Conservation (phyloP, 2,329 filamentous ascomycete species). For the Torrubiella hemipterigena region DNA sequence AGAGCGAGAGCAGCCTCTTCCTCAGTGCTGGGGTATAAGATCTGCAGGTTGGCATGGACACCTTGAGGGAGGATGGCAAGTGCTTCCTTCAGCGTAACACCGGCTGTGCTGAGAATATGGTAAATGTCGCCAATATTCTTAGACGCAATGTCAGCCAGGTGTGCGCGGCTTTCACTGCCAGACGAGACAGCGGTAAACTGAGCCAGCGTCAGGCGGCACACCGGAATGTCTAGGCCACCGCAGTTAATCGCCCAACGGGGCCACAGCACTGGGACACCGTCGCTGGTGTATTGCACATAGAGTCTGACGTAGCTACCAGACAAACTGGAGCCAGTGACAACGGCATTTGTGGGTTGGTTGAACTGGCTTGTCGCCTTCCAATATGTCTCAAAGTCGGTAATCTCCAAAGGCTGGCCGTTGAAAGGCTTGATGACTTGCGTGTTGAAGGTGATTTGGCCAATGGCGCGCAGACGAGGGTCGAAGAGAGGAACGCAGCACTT, state of each 20-base stretch:
- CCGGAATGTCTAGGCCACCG: constrained; percentile 66
- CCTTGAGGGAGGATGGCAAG: constrained; percentile 62
- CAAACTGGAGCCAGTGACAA: constrained; percentile 89
- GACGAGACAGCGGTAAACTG: constrained; percentile 52
- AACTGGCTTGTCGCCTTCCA: constrained; percentile 97
- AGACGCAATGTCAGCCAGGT: constrained; percentile 33
- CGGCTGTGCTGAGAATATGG: constrained; percentile 59
- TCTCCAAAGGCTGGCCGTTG: constrained; percentile 81
- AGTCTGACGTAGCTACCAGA: constrained; percentile 91
- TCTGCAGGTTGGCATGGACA: constrained; percentile 84
- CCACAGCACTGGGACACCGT: constrained; percentile 78
- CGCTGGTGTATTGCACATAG: constrained; percentile 83
- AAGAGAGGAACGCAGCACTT: constrained; percentile 81
- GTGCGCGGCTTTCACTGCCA: constrained; percentile 26
- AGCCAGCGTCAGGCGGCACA: constrained; percentile 64
- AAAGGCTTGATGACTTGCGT: constrained; percentile 97
- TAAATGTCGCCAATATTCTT: constrained; percentile 55
- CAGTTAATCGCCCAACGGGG: constrained; percentile 71
- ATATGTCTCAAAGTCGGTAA: constrained; percentile 96
- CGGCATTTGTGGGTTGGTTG: constrained; percentile 65
- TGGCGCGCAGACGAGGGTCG: constrained; percentile 79
- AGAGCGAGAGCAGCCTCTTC: constrained; percentile 62
- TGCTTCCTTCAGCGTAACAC: constrained; percentile 68
- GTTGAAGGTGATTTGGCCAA: constrained; percentile 87
- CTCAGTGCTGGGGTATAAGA: constrained; percentile 68